Evolutionary conservation across 2,329 filamentous ascomycete species (phyloP).

Genomic region (Aureobasidium namibiae): DNA sequence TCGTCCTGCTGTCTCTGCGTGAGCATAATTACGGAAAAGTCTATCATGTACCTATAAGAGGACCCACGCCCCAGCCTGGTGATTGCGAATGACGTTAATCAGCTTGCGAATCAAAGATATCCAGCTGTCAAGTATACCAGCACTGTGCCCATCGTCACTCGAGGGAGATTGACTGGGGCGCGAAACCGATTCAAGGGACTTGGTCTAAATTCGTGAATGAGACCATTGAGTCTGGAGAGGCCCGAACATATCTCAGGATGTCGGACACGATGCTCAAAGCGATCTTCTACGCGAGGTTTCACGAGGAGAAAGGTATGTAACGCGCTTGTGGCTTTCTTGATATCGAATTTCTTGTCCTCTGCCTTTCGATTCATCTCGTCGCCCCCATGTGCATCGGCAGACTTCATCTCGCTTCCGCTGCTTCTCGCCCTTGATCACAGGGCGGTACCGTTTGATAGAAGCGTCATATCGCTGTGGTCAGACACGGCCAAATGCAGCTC

Average conservation of each 20-base stretch:
- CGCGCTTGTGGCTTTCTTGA: neutral
- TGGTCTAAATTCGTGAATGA: no score
- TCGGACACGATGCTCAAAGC: constrained; percentile 48
- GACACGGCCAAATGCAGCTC: no score
- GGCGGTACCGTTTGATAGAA: neutral
- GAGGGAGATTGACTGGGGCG: no score
- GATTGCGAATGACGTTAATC: no score
- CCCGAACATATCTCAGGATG: neutral
- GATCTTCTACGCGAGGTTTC: constrained; percentile 60
- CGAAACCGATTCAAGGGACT: no score
- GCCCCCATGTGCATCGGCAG: neutral
- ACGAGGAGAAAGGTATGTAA: constrained; percentile 45
- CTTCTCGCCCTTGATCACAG: neutral
- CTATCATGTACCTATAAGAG: neutral
- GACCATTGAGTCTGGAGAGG: no score
- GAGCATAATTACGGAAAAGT: no score
- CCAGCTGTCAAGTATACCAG: no score
- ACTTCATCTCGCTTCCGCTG: neutral
- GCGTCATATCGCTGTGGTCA: neutral
- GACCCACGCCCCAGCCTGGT: neutral
- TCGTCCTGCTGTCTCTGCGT: neutral
- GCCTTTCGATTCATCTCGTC: neutral
- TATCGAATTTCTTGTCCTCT: neutral
- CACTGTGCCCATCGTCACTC: no score
- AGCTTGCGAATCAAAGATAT: neutral